These are phyloP conservation scores for Priceomyces fermenticarens DNA, from an alignment of 805 yeast genomes.

Conservation along the genomic window DNA sequence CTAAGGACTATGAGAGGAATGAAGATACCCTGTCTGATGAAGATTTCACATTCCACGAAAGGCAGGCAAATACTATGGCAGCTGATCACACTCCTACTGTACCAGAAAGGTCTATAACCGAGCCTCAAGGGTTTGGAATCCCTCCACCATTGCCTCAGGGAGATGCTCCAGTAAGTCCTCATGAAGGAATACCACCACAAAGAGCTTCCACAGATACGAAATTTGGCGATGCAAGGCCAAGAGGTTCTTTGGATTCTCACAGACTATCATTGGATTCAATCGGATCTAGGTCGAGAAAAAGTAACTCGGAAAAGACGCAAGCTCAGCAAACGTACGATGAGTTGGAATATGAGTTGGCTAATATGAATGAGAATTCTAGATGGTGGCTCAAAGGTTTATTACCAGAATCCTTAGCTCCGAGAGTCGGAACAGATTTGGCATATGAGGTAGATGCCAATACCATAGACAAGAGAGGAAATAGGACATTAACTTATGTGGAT, in stretches of 20 bases:
- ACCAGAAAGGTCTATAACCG: no score
- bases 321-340: slow-evolving; percentile 24
- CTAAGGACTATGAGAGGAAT: background rate
- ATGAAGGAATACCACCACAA: slow-evolving; percentile 1
- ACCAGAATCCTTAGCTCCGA: slow-evolving; percentile 49
- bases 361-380: slow-evolving; percentile 23
- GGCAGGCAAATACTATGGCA: no score
- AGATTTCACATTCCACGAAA: background rate
- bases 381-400: slow-evolving; percentile 71
- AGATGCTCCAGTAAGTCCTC: slow-evolving; percentile 3
- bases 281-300: slow-evolving; percentile 11
- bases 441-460: slow-evolving; percentile 64
- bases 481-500: slow-evolving; percentile 50
- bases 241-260: slow-evolving; percentile 3
- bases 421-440: slow-evolving; percentile 47
- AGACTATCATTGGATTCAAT: slow-evolving; percentile 15
- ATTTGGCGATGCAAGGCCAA: background rate
- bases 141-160: slow-evolving; percentile 4
- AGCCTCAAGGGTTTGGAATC: background rate
- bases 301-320: slow-evolving; percentile 19
- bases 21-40: background rate
- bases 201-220: slow-evolving; percentile 4
- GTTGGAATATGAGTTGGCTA: slow-evolving; percentile 28
- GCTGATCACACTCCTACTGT: no score
- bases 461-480: slow-evolving; percentile 56